These are phyloP conservation scores for Otatea glauca DNA, from an alignment of 176 grass and related monocot species.

Conservation along the genomic window DNA sequence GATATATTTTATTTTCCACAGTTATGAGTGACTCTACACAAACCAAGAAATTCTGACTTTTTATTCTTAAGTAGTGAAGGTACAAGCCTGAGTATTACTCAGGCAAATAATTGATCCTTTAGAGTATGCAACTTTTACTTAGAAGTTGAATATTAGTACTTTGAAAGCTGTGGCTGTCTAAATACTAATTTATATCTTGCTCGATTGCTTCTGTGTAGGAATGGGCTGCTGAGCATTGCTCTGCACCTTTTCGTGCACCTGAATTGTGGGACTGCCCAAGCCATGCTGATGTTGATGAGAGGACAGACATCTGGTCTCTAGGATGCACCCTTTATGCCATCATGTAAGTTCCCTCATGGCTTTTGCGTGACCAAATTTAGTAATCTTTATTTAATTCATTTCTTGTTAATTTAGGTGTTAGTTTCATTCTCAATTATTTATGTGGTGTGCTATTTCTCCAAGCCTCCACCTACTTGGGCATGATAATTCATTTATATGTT, in stretches of 20 bases:
- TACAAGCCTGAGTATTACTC: background rate
- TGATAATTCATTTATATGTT: background rate
- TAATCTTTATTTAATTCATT: conserved; percentile 8
- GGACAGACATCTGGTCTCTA: conserved; percentile 95
- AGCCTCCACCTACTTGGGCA: background rate
- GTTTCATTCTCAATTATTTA: background rate
- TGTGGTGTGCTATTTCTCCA: background rate
- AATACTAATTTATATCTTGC: conserved; percentile 8
- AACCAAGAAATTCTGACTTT: background rate
- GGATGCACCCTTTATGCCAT: conserved; percentile 94
- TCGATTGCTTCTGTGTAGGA: conserved; percentile 36
- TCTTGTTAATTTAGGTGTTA: conserved; percentile 20
- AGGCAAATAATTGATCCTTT: background rate
- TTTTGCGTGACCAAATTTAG: conserved; percentile 5
- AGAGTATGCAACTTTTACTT: background rate
- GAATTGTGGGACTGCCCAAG: conserved; percentile 96
- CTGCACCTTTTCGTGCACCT: conserved; percentile 90
- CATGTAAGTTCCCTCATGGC: conserved; percentile 62
- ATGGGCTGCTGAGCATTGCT: conserved; percentile 93
- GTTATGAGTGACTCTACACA: background rate
- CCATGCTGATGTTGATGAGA: conserved; percentile 84
- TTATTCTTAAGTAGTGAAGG: background rate
- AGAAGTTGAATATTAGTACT: conserved; percentile 20
- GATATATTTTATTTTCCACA: background rate
- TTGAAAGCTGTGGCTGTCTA: background rate